Base-by-base conservation (phyloP, 2,329 filamentous ascomycete genomes). In the Fusarium chlamydosporum region DNA sequence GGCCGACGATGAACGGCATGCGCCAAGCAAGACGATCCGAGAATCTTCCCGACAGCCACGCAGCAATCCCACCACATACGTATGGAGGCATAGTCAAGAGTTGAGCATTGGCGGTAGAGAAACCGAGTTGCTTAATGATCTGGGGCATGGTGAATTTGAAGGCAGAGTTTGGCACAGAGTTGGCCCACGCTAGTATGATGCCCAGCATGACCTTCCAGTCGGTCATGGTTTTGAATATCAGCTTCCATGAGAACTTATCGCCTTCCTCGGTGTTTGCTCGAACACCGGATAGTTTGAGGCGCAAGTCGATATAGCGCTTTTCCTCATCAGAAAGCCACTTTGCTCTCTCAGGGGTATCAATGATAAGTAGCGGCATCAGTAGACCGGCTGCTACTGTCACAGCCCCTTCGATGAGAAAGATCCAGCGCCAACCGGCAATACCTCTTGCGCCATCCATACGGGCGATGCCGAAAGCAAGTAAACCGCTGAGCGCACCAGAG, bases 391-490 rank as follows among this genome's bases (percentile, higher is more conserved):
- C 52, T 0, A 82, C 74, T 6, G 82, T 82, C 6, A 79, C 52
- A 0, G 81, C 67, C 3, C 85, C 85, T 65, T 87, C 84, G 1
- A 87, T 77, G 41, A 87, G 82, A 60, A 87, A 87, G 43, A 86
- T 85, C 84, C 84, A 86, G 42, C 81, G 78, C 83, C 83, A 85
- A 12, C 82, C 82, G 0, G 71, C 73, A 2, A 81, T 71, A 0
- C 80, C 80, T 3, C 79, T 75, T 3, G 77, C 65, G 0, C 83
- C 83, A 27, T 82, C 76, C 77, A 84, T 80, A 33, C 80, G 75
- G 9, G 78, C 76, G 42, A 85, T 84, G 0, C 72, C 81, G 56
- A 76, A 81, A 0, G 83, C 82, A 0, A 85, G 72, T 3, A 85
- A 76, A 0, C 83, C 83, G 0, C 78, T 80, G 56, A 85, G 82